Conservation (phyloP, 345 rosid species). For the Lagerstroemia speciosa region DNA sequence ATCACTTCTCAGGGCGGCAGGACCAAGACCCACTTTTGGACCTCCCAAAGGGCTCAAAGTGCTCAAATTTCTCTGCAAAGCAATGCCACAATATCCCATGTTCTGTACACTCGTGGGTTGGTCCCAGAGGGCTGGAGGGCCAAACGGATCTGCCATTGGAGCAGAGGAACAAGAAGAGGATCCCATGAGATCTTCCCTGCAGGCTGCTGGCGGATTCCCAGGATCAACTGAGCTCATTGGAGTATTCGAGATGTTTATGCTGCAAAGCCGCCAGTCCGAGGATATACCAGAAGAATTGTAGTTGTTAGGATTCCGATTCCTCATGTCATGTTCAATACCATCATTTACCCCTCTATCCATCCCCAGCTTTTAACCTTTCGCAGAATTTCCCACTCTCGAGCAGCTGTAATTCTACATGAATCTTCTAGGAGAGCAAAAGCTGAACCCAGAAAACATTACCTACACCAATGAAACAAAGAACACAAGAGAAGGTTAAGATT, state of each 20-base stretch:
- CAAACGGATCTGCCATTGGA: slow-evolving; percentile 58
- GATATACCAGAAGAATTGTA: slow-evolving; percentile 38
- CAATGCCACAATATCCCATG: slow-evolving; percentile 55
- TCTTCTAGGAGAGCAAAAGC: slow-evolving; percentile 1
- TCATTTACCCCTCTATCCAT: slow-evolving; percentile 65
- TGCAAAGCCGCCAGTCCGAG: slow-evolving; percentile 52
- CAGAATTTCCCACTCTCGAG: slow-evolving; percentile 15
- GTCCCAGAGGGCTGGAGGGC: slow-evolving; percentile 52
- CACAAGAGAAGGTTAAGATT: not conserved
- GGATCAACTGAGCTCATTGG: too few species aligned
- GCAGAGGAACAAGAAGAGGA: too few species aligned
- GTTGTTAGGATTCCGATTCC: slow-evolving; percentile 31
- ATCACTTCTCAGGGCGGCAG: slow-evolving; percentile 43
- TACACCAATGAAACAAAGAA: not conserved
- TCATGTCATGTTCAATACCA: slow-evolving; percentile 45
- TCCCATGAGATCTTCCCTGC: too few species aligned
- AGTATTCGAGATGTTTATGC: slow-evolving; percentile 36
- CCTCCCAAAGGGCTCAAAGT: slow-evolving; percentile 27
- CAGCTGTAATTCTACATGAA: slow-evolving; percentile 7
- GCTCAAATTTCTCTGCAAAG: slow-evolving; percentile 31
- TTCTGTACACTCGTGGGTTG: slow-evolving; percentile 46
- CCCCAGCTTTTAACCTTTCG: slow-evolving; percentile 21
- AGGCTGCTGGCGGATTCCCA: too few species aligned
- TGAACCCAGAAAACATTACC: slow-evolving; percentile 11
- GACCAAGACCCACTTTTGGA: slow-evolving; percentile 25